These are phyloP conservation scores for Setaria viridis DNA, from an alignment of 202 grass and related monocot genomes.

Conservation along the genomic window DNA sequence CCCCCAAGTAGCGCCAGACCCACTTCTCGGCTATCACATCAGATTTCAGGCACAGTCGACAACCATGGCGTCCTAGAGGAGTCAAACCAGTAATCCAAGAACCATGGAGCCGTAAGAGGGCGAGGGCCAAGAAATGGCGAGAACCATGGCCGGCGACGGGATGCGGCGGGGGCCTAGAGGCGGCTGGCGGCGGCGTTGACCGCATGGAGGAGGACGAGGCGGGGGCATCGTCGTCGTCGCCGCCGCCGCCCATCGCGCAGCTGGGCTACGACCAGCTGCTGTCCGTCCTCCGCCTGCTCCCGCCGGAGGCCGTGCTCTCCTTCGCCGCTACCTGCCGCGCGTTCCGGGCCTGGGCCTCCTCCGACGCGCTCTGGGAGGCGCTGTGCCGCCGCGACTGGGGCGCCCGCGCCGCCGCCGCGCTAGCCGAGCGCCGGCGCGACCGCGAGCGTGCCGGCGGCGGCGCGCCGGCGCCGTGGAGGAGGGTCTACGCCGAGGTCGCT, in stretches of 20 bases:
- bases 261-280: constrained; percentile 75
- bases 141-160: background rate
- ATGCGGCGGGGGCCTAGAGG: constrained; percentile 12
- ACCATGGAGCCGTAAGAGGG: constrained; percentile 34
- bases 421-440: constrained; percentile 43
- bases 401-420: constrained; percentile 41
- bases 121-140: background rate
- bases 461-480: constrained; percentile 58
- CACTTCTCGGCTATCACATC: background rate
- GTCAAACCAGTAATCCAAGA: background rate
- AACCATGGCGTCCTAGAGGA: constrained; percentile 14
- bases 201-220: constrained; percentile 48
- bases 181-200: constrained; percentile 31
- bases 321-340: constrained; percentile 81
- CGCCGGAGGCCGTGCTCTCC: constrained; percentile 72
- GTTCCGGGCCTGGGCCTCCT: constrained; percentile 65
- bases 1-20: constrained; percentile 7
- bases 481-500: constrained; percentile 72
- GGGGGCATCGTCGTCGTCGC: background rate
- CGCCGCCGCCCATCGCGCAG: constrained; percentile 39
- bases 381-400: constrained; percentile 88
- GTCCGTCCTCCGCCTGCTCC: constrained; percentile 76
- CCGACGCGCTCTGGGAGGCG: constrained; percentile 86
- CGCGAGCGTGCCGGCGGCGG: constrained; percentile 39
- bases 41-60: constrained; percentile 25